Base-by-base conservation (phyloP, 1,284 basidiomycete species). In the Ceratobasidium sp. region DNA sequence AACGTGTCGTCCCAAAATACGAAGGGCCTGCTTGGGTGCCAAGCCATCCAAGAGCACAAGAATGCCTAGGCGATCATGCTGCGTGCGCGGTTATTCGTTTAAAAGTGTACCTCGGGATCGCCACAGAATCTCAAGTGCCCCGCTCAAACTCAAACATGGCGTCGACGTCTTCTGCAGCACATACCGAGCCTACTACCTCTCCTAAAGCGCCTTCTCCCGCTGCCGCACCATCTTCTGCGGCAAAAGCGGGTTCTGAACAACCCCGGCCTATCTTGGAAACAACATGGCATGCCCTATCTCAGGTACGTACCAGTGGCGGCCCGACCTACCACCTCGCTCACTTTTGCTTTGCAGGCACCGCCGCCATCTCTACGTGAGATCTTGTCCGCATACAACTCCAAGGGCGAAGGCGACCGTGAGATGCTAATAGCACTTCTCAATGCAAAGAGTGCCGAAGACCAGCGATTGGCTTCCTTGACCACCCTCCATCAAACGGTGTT, bases 381-480 rank as follows among this genome's bases (percentile, higher is more conserved):
- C 49, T 85, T 95, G 29, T 82, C 84, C 54, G 92, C 93, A n/a
- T 95, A 94, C 80, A 84, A 84, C 71, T 79, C 85, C 44, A 89
- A 87, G 74, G 93, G 93, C 69, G 90, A 94, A 73, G 93, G 91
- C 56, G 93, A 95, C 82, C 83, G 92, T 44, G 92, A 94, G 64
- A 88, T 95, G 85, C 82, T 95, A 27, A 82, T 95, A 56, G 86
- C 90, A 73, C 90, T 95, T 83, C 81, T 95, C 62, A 91, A 88
- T 71, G 92, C 93, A 76, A 95, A 95, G 80, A 85, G 87, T 70
- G 88, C 92, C 25, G 93, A 95, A 77, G 93, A 95, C 77, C 89
- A 95, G 41, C 85, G 89, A 60, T 78, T 90, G 53, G 87, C 89
- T 9, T 84, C 88, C 44, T 74, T 87, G 50, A 84, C 85, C 3